A percentile compares a stretch with the other conserved stretches of the same genome.
Conservation (phyloP, 495 filamentous ascomycete genomes). For the Apodospora peruviana region DNA sequence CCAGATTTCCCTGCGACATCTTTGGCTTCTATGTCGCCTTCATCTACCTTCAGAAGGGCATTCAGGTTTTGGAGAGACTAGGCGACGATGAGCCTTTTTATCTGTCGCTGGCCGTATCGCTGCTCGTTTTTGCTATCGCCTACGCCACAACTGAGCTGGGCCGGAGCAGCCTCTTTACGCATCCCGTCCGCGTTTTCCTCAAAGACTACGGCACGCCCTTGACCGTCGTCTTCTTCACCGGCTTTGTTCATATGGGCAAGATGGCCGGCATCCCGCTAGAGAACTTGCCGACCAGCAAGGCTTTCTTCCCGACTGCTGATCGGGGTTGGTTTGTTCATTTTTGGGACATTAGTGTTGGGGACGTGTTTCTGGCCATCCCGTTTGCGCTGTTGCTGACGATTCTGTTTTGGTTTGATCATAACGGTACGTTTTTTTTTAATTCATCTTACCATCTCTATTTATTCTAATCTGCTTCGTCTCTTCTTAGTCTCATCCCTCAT, state of each 20-base stretch:
- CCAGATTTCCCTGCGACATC: conserved; percentile 79
- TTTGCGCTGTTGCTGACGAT: conserved; percentile 83
- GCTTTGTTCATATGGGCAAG: conserved; percentile 78
- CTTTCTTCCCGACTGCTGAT: conserved; percentile 77
- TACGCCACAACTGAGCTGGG: conserved; percentile 70
- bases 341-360: conserved; percentile 70
- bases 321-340: conserved; percentile 82
- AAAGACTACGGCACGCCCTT: conserved; percentile 82
- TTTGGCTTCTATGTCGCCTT: conserved; percentile 87
- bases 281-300: conserved; percentile 62
- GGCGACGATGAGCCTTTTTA: conserved; percentile 56
- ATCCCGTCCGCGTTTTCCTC: conserved; percentile 67
- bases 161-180: conserved; percentile 61
- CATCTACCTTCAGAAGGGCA: conserved; percentile 80
- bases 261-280: conserved; percentile 62
- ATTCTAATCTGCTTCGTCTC: not conserved
- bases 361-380: conserved; percentile 83
- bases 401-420: conserved; percentile 92
- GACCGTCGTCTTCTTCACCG: conserved; percentile 81
- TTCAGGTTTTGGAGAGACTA: conserved; percentile 66
- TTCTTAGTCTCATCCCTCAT: conserved; percentile 71
- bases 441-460: too few relatives aligned
- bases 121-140: conserved; percentile 66
- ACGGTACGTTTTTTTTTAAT: conserved; percentile 44
- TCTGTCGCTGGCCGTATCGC: conserved; percentile 65